Evolutionary conservation across 2,329 filamentous ascomycete genomes (phyloP), one percentile per base, ranked within the genome.

Genomic region (Colletotrichum cereale): DNA sequence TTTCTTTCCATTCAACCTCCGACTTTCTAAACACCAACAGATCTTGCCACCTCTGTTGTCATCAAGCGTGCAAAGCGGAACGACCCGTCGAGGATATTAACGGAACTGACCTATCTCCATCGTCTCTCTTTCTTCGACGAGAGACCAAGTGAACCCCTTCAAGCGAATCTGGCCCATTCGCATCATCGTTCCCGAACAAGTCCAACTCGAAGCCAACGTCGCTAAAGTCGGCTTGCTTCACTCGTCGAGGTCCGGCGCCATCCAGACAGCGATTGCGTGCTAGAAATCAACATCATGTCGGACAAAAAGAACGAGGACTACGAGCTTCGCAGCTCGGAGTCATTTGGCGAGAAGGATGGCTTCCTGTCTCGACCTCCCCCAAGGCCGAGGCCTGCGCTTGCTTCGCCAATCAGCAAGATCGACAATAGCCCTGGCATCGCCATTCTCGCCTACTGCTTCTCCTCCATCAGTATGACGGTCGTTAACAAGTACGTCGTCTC

Each of bases 391-490:
- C 53, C 67, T 36, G 44, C 61, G 38, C 48, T 78, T 75, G 69
- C 74, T 80, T 72, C 77, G 73, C 73, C 78, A 75, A 71, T 86
- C 53, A 81, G 85, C 73, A 84, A 85, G 76, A 80, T 94, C 73
- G 88, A 91, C 77, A 94, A 95, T 83, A 96, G 90, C 82, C 93
- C 95, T 21, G 85, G 89, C 56, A 81, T 96, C 58, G 95, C 96
- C 29, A 93, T 99, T 77, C 80, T 97, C 75, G 90, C 93, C 60
- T 99, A 99, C 86, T 99, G 96, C 83, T 86, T 93, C 78, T 94
- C 96, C 64, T 98, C 95, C n/a, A 99, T 99, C 80, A 89, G 96
- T 82, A 99, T 99, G 96, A 99, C 96, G 10, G 93, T 98, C n/a
- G 96, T 97, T 82, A 99, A 99, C 86, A 99, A 99, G 87, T 99